Evolutionary conservation across 2,329 filamentous ascomycete species (phyloP), one percentile per base, ranked within the genome.

Genomic region (Lachnellula arida): DNA sequence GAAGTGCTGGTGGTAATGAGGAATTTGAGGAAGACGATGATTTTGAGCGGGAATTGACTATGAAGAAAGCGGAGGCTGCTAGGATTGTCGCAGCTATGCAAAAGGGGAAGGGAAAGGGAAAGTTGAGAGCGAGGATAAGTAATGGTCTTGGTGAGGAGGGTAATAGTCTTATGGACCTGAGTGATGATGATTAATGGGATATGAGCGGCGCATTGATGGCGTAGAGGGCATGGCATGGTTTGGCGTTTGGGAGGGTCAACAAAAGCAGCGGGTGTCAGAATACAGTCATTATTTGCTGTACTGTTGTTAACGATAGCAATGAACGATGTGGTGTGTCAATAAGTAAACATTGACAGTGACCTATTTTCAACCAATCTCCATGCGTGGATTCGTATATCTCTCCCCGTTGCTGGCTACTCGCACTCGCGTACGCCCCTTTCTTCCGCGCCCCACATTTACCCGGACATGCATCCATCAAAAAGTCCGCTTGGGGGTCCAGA

Each of bases 111-210:
- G 77, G 71, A 28, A 77, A 71, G 65, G 74, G 69, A 56, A 73
- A 66, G 56, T 72, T 52, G 60, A 74, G 58, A 70, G 70, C 51
- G 60, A 73, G 60, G 68, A 72, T 59, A 69, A 71, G 62, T 53
- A 60, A 51, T 35, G 66, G 69, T 32, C 59, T 65, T 54, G 65
- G 60, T 15, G 65, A 67, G 46, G 73, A 70, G 53, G 75, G 70
- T 6, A 76, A 77, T 55, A 77, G 75, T 60, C 76, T 81, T 70
- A 77, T 84, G 73, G 81, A 81, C 44, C 74, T 81, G 74, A 80
- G 78, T 56, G 81, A 84, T 65, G 79, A 80, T 53, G 79, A 82
- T 47, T 67, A 55, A 61, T 49, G 48, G 48, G 47, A 46, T 46
- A 51, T 17, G 48, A 22, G 37, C 42, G 53, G 32, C 51, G 53